Percentiles rank a stretch among this genome's conserved stretches.
Evolutionary conservation across 495 filamentous ascomycete species (phyloP).

Genomic region (Achaetomiella virescens): DNA sequence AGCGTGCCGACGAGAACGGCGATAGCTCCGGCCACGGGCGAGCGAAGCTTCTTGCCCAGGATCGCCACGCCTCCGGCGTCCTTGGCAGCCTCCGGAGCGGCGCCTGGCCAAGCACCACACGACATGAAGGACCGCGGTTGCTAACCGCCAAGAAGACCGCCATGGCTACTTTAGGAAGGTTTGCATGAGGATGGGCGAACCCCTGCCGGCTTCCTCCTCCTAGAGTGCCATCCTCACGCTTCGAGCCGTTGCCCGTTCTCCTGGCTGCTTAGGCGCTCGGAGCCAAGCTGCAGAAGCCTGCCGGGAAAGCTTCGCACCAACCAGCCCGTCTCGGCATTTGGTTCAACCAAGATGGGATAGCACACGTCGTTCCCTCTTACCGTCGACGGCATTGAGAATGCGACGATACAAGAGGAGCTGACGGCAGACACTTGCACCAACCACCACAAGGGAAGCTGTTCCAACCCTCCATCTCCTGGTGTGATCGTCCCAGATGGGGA

Average conservation of each 20-base stretch:
- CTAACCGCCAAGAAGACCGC: slow-evolving; percentile 7
- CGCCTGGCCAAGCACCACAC: neutral
- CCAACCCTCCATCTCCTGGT: neutral
- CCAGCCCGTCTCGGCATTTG: slow-evolving; percentile 3
- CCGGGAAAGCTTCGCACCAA: slow-evolving; percentile 6
- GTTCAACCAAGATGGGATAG: neutral
- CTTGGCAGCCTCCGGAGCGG: neutral
- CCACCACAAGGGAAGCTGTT: neutral
- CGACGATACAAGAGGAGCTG: neutral
- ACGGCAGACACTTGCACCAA: neutral
- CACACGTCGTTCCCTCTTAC: neutral
- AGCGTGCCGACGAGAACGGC: slow-evolving; percentile 7
- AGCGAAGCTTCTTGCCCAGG: neutral
- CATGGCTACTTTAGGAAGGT: slow-evolving; percentile 12
- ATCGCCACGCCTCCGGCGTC: slow-evolving; percentile 8
- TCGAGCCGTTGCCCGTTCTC: slow-evolving; percentile 3
- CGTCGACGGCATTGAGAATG: neutral
- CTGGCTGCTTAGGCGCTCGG: neutral
- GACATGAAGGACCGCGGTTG: neutral
- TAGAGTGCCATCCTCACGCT: neutral
- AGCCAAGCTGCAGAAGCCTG: slow-evolving; percentile 7
- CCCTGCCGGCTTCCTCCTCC: neutral
- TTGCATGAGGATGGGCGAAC: neutral
- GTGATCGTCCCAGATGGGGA: neutral
- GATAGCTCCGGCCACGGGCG: slow-evolving; percentile 2